Percentiles rank a stretch among this genome's conserved stretches.
Evolutionary conservation across 352 stramenopile genomes (phyloP).

Genomic region (Chrysophaeum taylorii): DNA sequence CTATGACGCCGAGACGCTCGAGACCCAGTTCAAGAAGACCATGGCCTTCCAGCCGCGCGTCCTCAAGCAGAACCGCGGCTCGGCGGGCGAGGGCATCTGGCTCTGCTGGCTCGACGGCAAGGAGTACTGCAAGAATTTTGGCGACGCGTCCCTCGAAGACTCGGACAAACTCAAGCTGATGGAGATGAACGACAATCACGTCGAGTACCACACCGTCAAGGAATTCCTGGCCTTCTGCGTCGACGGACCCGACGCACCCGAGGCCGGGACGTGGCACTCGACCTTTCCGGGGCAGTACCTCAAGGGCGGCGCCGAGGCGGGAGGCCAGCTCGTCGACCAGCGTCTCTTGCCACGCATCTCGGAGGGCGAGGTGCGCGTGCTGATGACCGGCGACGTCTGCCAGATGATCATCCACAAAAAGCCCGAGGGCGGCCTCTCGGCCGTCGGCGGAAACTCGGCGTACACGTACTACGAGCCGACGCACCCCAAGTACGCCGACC

Average conservation of each 20-base stretch:
- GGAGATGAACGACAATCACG: slow-evolving; percentile 14
- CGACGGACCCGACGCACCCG: not conserved
- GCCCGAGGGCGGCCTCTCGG: slow-evolving; percentile 12
- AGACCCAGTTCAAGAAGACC: not conserved
- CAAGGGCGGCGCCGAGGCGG: slow-evolving; percentile 3
- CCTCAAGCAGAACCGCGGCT: slow-evolving; percentile 14
- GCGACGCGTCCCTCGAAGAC: slow-evolving; percentile 5
- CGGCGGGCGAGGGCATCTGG: slow-evolving; percentile 14
- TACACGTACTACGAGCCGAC: slow-evolving; percentile 15
- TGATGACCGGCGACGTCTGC: not conserved
- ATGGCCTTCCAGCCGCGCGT: slow-evolving; percentile 14
- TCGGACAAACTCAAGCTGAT: slow-evolving; percentile 7
- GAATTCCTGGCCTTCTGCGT: slow-evolving; percentile 17
- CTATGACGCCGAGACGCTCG: not conserved
- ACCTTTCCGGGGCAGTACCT: slow-evolving; percentile 7
- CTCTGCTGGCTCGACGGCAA: slow-evolving; percentile 4
- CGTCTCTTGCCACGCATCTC: slow-evolving; percentile 16
- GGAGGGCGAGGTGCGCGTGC: slow-evolving; percentile 10
- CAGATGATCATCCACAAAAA: slow-evolving; percentile 15
- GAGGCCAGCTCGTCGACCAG: slow-evolving; percentile 13
- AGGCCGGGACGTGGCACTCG: not conserved
- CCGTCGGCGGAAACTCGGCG: not conserved
- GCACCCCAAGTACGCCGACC: not conserved
- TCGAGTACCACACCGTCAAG: slow-evolving; percentile 9
- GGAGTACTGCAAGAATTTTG: too few relatives aligned